These are phyloP conservation scores for Teunomyces tritomae DNA, from an alignment of 805 yeast genomes.

Conservation along the genomic window DNA sequence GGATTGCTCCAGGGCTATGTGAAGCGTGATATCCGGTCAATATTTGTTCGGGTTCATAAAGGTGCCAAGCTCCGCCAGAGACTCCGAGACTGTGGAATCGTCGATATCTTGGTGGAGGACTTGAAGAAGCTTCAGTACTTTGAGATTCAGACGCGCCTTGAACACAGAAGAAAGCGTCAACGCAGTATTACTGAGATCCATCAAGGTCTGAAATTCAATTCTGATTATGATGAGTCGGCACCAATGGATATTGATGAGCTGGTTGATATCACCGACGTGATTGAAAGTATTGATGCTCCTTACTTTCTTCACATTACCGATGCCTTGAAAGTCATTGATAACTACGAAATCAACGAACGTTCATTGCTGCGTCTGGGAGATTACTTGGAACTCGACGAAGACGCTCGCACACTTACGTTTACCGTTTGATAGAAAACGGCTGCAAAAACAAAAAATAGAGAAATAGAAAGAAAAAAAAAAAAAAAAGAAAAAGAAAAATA, in stretches of 20 bases:
- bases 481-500: no score
- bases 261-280: constrained; percentile 13
- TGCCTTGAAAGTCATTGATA: constrained; percentile 38
- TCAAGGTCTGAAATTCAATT: background rate
- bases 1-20: constrained; percentile 29
- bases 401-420: constrained; percentile 7
- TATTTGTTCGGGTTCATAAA: constrained; percentile 35
- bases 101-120: constrained; percentile 21
- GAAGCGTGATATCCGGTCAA: constrained; percentile 27
- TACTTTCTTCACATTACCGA: constrained; percentile 38
- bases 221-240: constrained; percentile 10
- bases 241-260: constrained; percentile 9
- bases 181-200: constrained; percentile 4
- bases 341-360: constrained; percentile 20
- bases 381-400: constrained; percentile 10
- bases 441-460: no score
- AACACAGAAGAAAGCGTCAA: constrained; percentile 1
- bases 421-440: constrained; percentile 1
- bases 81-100: constrained; percentile 30
- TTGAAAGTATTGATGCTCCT: constrained; percentile 27
- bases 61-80: constrained; percentile 25
- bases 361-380: background rate
- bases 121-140: constrained; percentile 23
- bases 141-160: constrained; percentile 14
- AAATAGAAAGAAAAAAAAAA: background rate